These are phyloP conservation scores for Hirschioporus abietinus DNA, from an alignment of 768 basidiomycete species.

Conservation along the genomic window DNA sequence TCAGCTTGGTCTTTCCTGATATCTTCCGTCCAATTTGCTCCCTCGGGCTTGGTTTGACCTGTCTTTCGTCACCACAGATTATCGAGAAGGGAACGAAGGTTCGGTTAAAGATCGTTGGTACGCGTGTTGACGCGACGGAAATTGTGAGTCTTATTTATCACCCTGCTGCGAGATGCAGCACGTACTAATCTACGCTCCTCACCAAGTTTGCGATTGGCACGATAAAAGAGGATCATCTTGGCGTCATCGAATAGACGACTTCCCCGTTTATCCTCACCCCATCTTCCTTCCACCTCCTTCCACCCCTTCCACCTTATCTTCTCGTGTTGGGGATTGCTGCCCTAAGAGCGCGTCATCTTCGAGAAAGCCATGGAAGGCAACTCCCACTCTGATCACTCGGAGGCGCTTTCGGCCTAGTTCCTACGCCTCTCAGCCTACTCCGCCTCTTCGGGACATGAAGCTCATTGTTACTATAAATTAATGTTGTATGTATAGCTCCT, in stretches of 20 bases:
- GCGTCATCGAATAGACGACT: conserved; percentile 66
- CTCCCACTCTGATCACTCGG: neutral
- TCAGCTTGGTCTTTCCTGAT: conserved; percentile 8
- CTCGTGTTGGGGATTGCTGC: no score
- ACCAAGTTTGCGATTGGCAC: conserved; percentile 96
- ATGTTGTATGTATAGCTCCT: neutral
- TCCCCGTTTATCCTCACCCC: neutral
- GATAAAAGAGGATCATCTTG: conserved; percentile 97
- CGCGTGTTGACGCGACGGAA: conserved; percentile 95
- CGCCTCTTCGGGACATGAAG: neutral
- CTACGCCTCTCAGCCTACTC: no score
- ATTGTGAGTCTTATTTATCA: conserved; percentile 55
- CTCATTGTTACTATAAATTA: neutral
- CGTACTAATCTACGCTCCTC: conserved; percentile 4
- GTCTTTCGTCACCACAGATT: conserved; percentile 40
- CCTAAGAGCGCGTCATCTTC: no score
- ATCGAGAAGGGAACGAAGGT: conserved; percentile 92
- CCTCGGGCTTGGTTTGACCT: neutral
- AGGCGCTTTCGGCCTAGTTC: no score
- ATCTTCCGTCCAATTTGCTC: conserved; percentile 4
- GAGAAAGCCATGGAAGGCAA: no score
- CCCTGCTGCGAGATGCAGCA: neutral
- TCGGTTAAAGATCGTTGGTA: conserved; percentile 96
- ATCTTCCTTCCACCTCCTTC: neutral
- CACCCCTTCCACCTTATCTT: no score